Evolutionary conservation across 306 rosid genomes (phyloP), one percentile per base, ranked within the genome.

Genomic region (Ochetophila trinervis): DNA sequence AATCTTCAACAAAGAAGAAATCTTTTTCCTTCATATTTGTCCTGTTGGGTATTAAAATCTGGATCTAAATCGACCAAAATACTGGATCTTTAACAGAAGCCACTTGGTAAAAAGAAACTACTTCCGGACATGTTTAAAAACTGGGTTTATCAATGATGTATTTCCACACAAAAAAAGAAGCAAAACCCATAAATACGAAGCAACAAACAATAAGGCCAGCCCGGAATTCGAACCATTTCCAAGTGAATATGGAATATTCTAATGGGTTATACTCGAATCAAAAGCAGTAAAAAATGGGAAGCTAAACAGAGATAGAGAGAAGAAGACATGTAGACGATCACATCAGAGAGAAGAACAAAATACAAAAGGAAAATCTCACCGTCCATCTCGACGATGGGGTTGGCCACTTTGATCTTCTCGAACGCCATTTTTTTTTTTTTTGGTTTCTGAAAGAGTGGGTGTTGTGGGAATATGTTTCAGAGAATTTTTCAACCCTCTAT

Each of bases 371-470:
- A 19, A 67, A 64, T 63, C 87, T 21, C 37, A 93, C 99, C 97
- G 75, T 93, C 99, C 99, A 93, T 87, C 90, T 93, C 99, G 37
- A 89, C 99, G 91, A 93, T 87, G 86, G 99, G 97, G 64, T 90
- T 93, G 62, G 81, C 76, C 15, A 93, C 99, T 74, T 78, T 87
- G 94, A 93, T 93, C 89, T 90, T 93, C 66, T 93, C 76, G 75
- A 84, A 86, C 8, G 70, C 94, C 99, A 93, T 93, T 68, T 11
- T 13, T 11, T 47, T 47, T 11, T 11, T 47, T 47, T 17, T 3
- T 8, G 0, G 50, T 8, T 6, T 1, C 37, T 8, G 64, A 5
- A 7, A 14, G 10, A 7, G 13, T 6, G 15, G 19, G 30, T 15
- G 42, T 30, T 58, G 9, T 18, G 8, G 6, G 24, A 59, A 11